Evolutionary conservation across 176 grass and related monocot species (phyloP).

Genomic region (Bothriochloa decipiens): DNA sequence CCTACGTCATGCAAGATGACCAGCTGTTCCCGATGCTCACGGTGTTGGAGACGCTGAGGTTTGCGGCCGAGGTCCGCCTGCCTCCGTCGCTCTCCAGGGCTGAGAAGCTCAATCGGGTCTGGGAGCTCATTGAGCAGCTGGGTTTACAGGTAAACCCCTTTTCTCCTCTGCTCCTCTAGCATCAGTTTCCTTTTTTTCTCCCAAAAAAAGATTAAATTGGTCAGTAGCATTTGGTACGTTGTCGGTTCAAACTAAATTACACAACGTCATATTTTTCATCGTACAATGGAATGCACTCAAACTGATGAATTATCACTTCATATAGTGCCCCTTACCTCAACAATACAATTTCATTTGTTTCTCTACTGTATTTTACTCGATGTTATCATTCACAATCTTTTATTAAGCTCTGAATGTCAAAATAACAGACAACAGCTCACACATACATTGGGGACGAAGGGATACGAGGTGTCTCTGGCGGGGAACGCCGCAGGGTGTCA

Average conservation of each 20-base stretch:
- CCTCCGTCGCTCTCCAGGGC: conserved; percentile 55
- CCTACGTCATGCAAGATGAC: conserved; percentile 85
- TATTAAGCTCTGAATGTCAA: not conserved
- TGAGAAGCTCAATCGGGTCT: conserved; percentile 66
- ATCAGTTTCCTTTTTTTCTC: not conserved
- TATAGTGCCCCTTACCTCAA: not conserved
- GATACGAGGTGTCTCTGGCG: conserved; percentile 59
- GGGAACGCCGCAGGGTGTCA: conserved; percentile 67
- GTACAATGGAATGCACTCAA: not conserved
- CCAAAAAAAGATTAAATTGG: not conserved
- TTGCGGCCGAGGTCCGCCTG: conserved; percentile 73
- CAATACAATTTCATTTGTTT: not conserved
- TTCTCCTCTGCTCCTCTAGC: not conserved
- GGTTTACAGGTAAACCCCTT: conserved; percentile 54
- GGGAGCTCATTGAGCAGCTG: conserved; percentile 76
- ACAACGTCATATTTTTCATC: not conserved
- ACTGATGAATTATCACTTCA: not conserved
- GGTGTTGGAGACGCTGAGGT: conserved; percentile 68
- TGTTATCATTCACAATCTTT: not conserved
- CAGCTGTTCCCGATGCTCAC: conserved; percentile 77
- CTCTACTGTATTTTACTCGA: not conserved
- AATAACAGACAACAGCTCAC: conserved; percentile 65
- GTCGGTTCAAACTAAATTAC: not conserved
- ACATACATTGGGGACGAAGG: conserved; percentile 77
- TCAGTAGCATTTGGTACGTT: not conserved